Evolutionary conservation across 176 grass and related monocot genomes (phyloP).

Genomic region (Areca catechu): DNA sequence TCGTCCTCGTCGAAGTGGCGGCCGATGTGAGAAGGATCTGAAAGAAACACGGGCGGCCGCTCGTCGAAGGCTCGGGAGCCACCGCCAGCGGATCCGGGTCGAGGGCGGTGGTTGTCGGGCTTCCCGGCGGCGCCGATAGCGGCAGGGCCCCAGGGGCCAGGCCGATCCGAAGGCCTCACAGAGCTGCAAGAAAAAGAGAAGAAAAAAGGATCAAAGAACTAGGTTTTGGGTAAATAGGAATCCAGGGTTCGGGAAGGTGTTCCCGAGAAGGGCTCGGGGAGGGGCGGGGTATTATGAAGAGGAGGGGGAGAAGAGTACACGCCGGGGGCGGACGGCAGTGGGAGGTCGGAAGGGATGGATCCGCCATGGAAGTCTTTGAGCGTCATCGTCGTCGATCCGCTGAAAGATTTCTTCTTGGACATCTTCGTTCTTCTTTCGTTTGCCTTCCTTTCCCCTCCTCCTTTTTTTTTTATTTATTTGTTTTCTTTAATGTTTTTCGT

Average conservation of each 20-base stretch:
- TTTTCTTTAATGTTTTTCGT: too few relatives aligned
- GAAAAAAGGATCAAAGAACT: not conserved
- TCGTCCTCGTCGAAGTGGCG: conserved; percentile 97
- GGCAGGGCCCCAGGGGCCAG: conserved; percentile 6
- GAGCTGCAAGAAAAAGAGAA: conserved; percentile 40
- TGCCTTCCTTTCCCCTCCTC: not conserved
- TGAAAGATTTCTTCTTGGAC: conserved; percentile 85
- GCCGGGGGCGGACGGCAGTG: conserved; percentile 80
- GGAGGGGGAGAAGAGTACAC: conserved; percentile 29
- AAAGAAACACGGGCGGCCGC: conserved; percentile 36
- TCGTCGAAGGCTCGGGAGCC: conserved; percentile 12
- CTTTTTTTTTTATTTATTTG: too few relatives aligned
- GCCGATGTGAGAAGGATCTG: conserved; percentile 43
- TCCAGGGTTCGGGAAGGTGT: too few relatives aligned
- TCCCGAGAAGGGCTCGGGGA: too few relatives aligned
- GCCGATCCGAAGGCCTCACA: conserved; percentile 42
- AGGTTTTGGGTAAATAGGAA: not conserved
- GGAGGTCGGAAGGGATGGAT: conserved; percentile 89
- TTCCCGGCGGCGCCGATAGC: not conserved
- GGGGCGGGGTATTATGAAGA: too few relatives aligned
- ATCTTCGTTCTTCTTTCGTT: conserved; percentile 18
- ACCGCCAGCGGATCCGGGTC: conserved; percentile 24
- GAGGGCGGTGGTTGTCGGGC: conserved; percentile 16
- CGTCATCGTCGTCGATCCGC: conserved; percentile 63
- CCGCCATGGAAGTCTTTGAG: conserved; percentile 98